These are phyloP conservation scores for Obelidium mucronatum DNA, from an alignment of 192 early-diverging fungal species.

Conservation along the genomic window DNA sequence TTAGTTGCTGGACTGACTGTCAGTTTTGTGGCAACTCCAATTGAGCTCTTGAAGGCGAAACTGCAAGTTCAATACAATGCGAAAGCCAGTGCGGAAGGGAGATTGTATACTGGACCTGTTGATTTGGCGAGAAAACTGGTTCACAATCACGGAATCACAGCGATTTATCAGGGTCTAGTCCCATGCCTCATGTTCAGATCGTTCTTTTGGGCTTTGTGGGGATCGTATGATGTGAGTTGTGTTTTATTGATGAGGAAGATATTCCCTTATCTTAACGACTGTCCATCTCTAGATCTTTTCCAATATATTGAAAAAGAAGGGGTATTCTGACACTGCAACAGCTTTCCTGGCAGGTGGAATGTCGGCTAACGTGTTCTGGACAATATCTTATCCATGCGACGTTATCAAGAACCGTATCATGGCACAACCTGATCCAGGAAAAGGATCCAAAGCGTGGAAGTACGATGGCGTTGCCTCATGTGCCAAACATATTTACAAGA, in stretches of 20 bases:
- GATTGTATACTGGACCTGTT: slow-evolving; percentile 82
- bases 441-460: slow-evolving; percentile 33
- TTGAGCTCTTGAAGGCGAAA: slow-evolving; percentile 93
- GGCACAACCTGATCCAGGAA: slow-evolving; percentile 73
- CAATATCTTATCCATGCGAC: slow-evolving; percentile 80
- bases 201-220: slow-evolving; percentile 83
- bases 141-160: slow-evolving; percentile 77
- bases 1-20: slow-evolving; percentile 88
- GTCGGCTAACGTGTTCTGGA: slow-evolving; percentile 92
- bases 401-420: slow-evolving; percentile 94
- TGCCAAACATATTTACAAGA: slow-evolving; percentile 56
- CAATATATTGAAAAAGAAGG: slow-evolving; percentile 51
- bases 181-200: slow-evolving; percentile 87
- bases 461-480: slow-evolving; percentile 67
- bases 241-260: background rate
- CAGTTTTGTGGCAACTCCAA: slow-evolving; percentile 85
- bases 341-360: slow-evolving; percentile 70
- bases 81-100: slow-evolving; percentile 48
- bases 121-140: slow-evolving; percentile 82
- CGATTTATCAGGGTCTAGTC: slow-evolving; percentile 83
- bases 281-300: slow-evolving; percentile 65
- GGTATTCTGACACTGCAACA: slow-evolving; percentile 39
- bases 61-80: slow-evolving; percentile 87
- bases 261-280: background rate
- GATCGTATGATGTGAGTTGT: slow-evolving; percentile 65